phyloP scores from a whole-genome alignment of 225 moss, liverwort and hornwort genomes.

The Climacium dendroides region DNA sequence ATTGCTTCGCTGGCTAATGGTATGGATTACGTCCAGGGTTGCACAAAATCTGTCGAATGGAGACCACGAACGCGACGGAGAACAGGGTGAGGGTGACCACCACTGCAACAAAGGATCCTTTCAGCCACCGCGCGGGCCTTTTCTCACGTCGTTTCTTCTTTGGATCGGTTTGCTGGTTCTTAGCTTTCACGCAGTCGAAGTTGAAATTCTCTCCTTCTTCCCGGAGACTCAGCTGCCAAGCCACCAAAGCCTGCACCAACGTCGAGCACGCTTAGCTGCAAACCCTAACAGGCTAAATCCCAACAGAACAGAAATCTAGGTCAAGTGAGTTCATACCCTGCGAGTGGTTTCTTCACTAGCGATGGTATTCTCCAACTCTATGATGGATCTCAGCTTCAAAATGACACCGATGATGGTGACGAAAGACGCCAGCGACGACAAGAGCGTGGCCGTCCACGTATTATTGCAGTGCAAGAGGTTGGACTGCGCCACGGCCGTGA shows the following conservation, averaged over 20 bases:
- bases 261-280: background rate
- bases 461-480: slow-evolving; percentile 15
- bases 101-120: background rate
- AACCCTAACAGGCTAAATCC: background rate
- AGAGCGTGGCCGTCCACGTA: background rate
- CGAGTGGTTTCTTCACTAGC: background rate
- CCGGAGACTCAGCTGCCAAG: background rate
- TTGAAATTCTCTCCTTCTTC: background rate
- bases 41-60: slow-evolving; percentile 17
- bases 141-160: background rate
- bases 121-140: background rate
- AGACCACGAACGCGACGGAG: slow-evolving; percentile 5
- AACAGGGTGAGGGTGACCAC: background rate
- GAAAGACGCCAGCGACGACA: background rate
- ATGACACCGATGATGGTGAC: background rate
- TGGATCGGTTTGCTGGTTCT: too few species aligned
- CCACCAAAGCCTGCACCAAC: background rate
- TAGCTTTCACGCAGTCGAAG: background rate
- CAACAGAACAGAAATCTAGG: background rate
- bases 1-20: background rate
- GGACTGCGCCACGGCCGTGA: slow-evolving; percentile 20
- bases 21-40: background rate
- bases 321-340: background rate
- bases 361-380: slow-evolving; percentile 3
- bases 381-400: background rate